Evolutionary conservation across 1,139 yeast species (phyloP).

Genomic region (Saccharomyces hybrid): DNA sequence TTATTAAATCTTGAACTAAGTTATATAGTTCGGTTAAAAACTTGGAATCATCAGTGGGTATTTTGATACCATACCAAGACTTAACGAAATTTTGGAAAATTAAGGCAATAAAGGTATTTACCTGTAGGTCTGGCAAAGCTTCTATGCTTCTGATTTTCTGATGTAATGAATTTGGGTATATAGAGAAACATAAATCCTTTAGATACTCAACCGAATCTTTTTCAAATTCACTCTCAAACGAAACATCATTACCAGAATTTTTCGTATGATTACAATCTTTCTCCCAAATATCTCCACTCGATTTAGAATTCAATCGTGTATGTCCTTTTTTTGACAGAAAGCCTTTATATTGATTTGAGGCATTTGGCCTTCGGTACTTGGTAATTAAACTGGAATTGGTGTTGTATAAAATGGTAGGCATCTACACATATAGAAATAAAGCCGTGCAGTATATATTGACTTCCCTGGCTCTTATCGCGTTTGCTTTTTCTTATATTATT

Average conservation of each 20-base stretch:
- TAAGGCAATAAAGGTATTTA: conserved; percentile 22
- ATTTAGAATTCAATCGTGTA: conserved; percentile 1
- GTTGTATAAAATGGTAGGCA: conserved; percentile 26
- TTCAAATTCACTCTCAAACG: conserved; percentile 13
- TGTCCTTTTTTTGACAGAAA: neutral
- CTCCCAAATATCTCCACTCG: neutral
- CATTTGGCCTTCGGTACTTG: conserved; percentile 19
- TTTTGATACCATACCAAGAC: conserved; percentile 29
- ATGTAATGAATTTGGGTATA: conserved; percentile 19
- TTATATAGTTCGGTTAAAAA: conserved; percentile 16
- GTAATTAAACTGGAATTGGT: conserved; percentile 26
- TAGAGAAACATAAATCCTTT: conserved; percentile 21
- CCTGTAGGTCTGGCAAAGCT: conserved; percentile 12
- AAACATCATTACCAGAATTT: conserved; percentile 8
- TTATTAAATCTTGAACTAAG: conserved; percentile 11
- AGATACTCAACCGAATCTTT: conserved; percentile 23
- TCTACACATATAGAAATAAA: conserved; percentile 4
- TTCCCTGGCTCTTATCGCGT: neutral
- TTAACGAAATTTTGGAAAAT: conserved; percentile 23
- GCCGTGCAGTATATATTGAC: conserved; percentile 1
- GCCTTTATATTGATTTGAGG: conserved; percentile 8
- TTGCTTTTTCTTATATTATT: neutral
- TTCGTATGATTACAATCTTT: neutral
- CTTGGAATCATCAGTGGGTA: conserved; percentile 21
- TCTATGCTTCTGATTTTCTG: conserved; percentile 10